A percentile compares a stretch with the other conserved stretches of the same genome.
Conservation (phyloP, 2,329 filamentous ascomycete genomes). For the Cladorrhinum sp. region DNA sequence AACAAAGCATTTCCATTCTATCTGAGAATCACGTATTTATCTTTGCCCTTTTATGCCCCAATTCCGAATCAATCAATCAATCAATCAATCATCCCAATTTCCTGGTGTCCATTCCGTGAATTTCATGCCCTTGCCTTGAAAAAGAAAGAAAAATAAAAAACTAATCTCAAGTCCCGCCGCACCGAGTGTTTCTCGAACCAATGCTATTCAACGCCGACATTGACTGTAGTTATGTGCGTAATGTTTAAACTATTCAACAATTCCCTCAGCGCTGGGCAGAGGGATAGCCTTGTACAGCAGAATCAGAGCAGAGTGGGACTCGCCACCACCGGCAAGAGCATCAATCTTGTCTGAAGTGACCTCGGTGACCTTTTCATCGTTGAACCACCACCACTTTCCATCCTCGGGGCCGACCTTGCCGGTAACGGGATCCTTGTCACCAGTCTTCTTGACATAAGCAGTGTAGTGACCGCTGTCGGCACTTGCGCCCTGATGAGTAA, state of each 20-base stretch:
- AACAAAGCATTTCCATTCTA: no score
- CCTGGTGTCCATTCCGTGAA: no score
- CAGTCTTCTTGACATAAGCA: conserved; percentile 92
- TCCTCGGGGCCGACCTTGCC: conserved; percentile 79
- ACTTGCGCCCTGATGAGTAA: conserved; percentile 94
- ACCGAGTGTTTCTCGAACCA: no score
- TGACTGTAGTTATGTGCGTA: not conserved
- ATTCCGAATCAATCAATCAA: no score
- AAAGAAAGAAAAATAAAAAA: no score
- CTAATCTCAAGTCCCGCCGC: no score
- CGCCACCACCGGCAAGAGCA: conserved; percentile 82
- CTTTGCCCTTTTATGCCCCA: no score
- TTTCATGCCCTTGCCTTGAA: no score
- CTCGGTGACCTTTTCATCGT: conserved; percentile 94
- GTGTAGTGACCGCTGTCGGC: conserved; percentile 99
- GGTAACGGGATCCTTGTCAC: conserved; percentile 66
- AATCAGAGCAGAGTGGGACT: conserved; percentile 79
- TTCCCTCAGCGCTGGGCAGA: conserved; percentile 56
- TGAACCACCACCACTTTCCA: conserved; percentile 99
- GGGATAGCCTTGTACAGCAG: conserved; percentile 74
- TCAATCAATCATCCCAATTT: no score
- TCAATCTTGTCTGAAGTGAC: conserved; percentile 90
- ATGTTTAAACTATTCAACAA: conserved; percentile 16
- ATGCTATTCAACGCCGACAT: not conserved
- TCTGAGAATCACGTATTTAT: no score